Evolutionary conservation across 352 stramenopile species (phyloP).

Genomic region (Globisporangium middletonii): DNA sequence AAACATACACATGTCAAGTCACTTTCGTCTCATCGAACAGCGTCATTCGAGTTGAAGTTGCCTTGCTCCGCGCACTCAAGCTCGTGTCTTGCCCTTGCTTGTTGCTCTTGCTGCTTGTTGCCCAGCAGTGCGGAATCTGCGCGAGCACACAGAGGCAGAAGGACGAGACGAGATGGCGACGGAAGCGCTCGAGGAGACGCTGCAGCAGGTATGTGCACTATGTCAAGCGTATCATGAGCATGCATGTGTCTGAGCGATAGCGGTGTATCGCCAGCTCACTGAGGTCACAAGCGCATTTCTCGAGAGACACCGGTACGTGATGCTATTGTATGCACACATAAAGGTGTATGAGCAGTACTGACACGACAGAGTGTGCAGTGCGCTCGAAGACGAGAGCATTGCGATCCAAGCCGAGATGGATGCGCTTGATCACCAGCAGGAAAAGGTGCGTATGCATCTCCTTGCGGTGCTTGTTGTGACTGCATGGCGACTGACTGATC

Average conservation of each 20-base stretch:
- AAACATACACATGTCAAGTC: too few relatives aligned
- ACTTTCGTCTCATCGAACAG: too few relatives aligned
- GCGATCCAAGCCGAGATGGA: constrained; percentile 61
- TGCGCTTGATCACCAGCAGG: constrained; percentile 46
- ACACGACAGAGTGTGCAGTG: constrained; percentile 17
- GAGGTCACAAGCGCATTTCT: constrained; percentile 12
- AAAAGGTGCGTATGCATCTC: constrained; percentile 25
- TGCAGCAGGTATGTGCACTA: constrained; percentile 12
- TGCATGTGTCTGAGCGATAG: not conserved
- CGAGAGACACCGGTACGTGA: constrained; percentile 10
- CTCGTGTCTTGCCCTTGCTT: too few relatives aligned
- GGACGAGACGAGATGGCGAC: constrained; percentile 9
- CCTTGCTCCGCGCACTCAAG: too few relatives aligned
- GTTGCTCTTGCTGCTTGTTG: not conserved
- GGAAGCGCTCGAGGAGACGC: constrained; percentile 21
- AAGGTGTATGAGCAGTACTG: not conserved
- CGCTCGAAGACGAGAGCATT: constrained; percentile 41
- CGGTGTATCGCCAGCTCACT: constrained; percentile 5
- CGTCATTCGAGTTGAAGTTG: constrained; percentile 17
- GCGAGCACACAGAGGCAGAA: constrained; percentile 15
- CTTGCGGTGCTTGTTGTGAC: not conserved
- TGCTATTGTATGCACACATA: not conserved
- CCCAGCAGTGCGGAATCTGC: constrained; percentile 18
- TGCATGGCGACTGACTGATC: not conserved
- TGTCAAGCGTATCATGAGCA: not conserved